A percentile compares a stretch with the other conserved stretches of the same genome.
These are phyloP conservation scores for Borovskyia barvae DNA, from an alignment of 208 protist genomes.

Conservation along the genomic window DNA sequence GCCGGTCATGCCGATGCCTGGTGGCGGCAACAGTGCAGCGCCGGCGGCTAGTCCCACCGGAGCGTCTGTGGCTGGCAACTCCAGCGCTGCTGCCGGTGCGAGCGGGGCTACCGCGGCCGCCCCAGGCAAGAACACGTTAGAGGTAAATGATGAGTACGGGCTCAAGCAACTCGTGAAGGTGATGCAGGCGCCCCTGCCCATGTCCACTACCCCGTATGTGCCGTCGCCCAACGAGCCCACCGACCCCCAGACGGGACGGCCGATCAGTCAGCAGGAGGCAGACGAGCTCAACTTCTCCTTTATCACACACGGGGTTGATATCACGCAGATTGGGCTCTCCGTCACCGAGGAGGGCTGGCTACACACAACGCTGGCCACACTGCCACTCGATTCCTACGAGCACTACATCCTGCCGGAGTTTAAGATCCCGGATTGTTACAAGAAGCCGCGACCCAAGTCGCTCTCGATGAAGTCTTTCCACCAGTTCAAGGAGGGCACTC, in stretches of 20 bases:
- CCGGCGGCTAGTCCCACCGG: not conserved
- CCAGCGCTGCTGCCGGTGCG: slow-evolving; percentile 3
- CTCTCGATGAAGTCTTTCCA: slow-evolving; percentile 83
- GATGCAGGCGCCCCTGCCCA: slow-evolving; percentile 32
- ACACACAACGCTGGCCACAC: slow-evolving; percentile 68
- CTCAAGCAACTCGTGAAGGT: slow-evolving; percentile 51
- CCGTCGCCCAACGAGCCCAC: slow-evolving; percentile 22
- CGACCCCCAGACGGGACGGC: slow-evolving; percentile 34
- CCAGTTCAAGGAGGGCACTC: slow-evolving; percentile 93
- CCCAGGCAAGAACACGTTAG: slow-evolving; percentile 29
- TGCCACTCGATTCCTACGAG: slow-evolving; percentile 59
- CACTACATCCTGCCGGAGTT: slow-evolving; percentile 75
- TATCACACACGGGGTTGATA: slow-evolving; percentile 76
- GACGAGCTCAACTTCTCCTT: slow-evolving; percentile 65
- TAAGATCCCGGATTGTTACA: slow-evolving; percentile 80
- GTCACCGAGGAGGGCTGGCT: slow-evolving; percentile 63
- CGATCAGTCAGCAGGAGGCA: slow-evolving; percentile 34
- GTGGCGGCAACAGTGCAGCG: no score
- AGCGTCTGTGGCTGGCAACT: slow-evolving; percentile 8
- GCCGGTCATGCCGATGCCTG: slow-evolving; percentile 4
- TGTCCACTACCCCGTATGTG: slow-evolving; percentile 25
- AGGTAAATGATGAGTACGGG: slow-evolving; percentile 73
- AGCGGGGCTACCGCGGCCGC: not conserved
- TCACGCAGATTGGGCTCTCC: slow-evolving; percentile 62
- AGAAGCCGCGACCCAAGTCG: slow-evolving; percentile 61